Evolutionary conservation across 345 rosid genomes (phyloP), one percentile per base, ranked within the genome.

Genomic region (Conringia planisiliqua): DNA sequence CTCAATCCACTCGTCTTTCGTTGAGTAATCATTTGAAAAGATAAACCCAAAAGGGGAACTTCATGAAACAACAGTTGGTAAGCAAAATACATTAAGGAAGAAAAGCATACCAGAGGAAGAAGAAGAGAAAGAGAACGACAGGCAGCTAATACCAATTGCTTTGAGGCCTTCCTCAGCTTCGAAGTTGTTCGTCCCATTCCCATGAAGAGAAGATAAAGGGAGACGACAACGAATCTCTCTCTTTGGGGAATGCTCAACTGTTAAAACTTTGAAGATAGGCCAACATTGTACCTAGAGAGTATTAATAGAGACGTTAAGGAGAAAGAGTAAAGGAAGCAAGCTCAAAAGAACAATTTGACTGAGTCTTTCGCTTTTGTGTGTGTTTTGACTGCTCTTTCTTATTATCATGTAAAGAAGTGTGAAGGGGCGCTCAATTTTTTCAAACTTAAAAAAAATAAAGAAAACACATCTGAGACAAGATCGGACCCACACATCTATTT

Each of bases 91-190:
- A 3, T 22, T 22, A 22, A 22, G 12, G 48, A 62, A 32, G 57
- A 30, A 46, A 11, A 24, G 27, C 84, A 80, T 84, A 84, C 88
- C 46, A 43, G 43, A 18, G 84, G 51, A 59, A 68, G 77, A 16
- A 54, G 75, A 17, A 68, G 83, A 74, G 86, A 27, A 48, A 85
- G 66, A 57, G 83, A 86, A 62, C 85, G 87, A 33, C 93, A 92
- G 17, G 90, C 97, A 60, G 90, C 92, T 7, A 83, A 78, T 70
- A 82, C 87, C 81, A 89, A 82, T 79, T 82, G 83, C 76, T 65
- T 82, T 6, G 92, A 89, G 22, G 86, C 96, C 63, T 73, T 88
- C 74, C 79, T 88, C 29, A 92, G 83, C 83, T 77, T 86, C 24
- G 85, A 82, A 57, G 86, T 68, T 12, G 85, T 78, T 71, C 75